Evolutionary conservation across 1,284 basidiomycete genomes (phyloP).

Genomic region (Sutorius eximius): DNA sequence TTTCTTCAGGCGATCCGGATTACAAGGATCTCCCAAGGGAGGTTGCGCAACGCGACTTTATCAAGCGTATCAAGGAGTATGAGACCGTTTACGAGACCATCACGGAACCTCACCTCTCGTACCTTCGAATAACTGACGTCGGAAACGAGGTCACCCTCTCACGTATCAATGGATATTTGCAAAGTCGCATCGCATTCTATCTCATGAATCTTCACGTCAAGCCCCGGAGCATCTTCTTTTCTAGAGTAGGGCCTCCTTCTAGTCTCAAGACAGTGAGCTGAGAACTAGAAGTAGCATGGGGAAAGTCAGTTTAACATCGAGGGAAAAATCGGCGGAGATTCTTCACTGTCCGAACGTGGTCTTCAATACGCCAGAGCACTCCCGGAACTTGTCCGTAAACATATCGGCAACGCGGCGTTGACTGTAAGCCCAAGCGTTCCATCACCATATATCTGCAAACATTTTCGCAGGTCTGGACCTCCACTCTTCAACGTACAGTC

Average conservation of each 20-base stretch:
- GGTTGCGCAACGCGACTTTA: conserved; percentile 87
- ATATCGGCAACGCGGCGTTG: conserved; percentile 85
- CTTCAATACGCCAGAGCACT: conserved; percentile 84
- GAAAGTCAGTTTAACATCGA: conserved; percentile 97
- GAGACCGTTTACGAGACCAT: conserved; percentile 97
- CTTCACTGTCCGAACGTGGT: conserved; percentile 82
- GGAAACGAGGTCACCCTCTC: conserved; percentile 84
- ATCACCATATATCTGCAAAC: conserved; percentile 1
- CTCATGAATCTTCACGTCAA: conserved; percentile 98
- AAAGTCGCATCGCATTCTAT: conserved; percentile 97
- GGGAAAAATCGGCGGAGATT: conserved; percentile 97
- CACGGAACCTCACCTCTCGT: conserved; percentile 82
- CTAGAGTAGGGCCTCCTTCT: conserved; percentile 60
- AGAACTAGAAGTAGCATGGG: conserved; percentile 70
- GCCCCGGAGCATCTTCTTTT: conserved; percentile 95
- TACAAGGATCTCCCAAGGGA: conserved; percentile 89
- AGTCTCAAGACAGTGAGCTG: not conserved
- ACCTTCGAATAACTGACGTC: conserved; percentile 87
- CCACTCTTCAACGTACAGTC: conserved; percentile 88
- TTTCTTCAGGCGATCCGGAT: conserved; percentile 94
- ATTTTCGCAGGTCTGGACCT: conserved; percentile 86
- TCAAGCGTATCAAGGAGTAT: conserved; percentile 89
- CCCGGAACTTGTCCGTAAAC: conserved; percentile 86
- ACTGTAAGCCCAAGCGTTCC: conserved; percentile 57
- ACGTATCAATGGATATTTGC: conserved; percentile 88